A percentile compares a stretch with the other conserved stretches of the same genome.
These are phyloP conservation scores for Calonectria leucothoes DNA, from an alignment of 2,329 filamentous ascomycete species.

Conservation along the genomic window DNA sequence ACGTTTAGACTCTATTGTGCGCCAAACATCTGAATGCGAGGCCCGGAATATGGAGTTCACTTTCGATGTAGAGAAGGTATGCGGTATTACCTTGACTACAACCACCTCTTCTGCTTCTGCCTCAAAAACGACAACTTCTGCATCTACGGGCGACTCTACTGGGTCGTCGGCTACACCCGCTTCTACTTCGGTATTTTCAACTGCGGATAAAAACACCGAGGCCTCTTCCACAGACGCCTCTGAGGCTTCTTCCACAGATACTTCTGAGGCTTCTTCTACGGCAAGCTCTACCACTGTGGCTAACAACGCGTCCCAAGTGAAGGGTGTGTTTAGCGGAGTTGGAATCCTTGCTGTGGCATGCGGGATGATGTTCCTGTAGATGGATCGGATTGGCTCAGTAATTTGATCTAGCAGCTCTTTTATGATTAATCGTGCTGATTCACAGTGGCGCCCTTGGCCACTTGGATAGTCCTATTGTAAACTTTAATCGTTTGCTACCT, in stretches of 20 bases:
- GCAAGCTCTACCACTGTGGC: neutral
- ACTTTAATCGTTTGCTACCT: too few relatives aligned
- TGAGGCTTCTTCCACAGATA: neutral
- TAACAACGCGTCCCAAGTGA: neutral
- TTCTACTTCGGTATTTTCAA: slow-evolving; percentile 10
- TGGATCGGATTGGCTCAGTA: neutral
- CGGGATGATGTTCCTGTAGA: neutral
- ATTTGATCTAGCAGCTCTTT: neutral
- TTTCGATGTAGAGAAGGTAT: slow-evolving; percentile 7
- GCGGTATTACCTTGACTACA: slow-evolving; percentile 8
- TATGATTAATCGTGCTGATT: too few relatives aligned
- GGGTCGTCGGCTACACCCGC: neutral
- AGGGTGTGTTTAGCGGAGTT: neutral
- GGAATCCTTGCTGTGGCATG: neutral
- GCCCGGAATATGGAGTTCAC: slow-evolving; percentile 11
- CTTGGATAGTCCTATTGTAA: too few relatives aligned
- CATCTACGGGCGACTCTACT: neutral
- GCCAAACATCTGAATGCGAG: neutral
- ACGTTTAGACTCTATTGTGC: slow-evolving; percentile 2
- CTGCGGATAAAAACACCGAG: neutral
- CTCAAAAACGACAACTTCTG: neutral
- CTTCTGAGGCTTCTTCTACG: neutral
- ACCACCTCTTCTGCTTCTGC: neutral
- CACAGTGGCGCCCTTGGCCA: too few relatives aligned
- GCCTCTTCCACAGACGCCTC: neutral